A percentile compares a stretch with the other conserved stretches of the same genome.
These are phyloP conservation scores for Moniliella sp. DNA, from an alignment of 1,284 basidiomycete genomes.

Conservation along the genomic window DNA sequence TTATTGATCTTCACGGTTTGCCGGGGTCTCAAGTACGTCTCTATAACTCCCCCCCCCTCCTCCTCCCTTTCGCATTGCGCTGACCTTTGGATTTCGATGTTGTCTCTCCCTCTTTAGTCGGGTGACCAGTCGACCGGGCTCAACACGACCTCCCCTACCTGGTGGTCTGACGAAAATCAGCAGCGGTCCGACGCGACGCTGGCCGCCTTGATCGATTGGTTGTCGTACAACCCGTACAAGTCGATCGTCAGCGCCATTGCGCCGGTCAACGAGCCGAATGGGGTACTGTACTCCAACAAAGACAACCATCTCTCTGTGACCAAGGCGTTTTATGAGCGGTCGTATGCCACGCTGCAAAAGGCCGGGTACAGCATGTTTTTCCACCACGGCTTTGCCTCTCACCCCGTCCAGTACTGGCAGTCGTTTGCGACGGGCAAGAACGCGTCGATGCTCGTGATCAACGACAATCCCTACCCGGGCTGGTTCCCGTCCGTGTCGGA, in stretches of 20 bases:
- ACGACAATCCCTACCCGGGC: neutral
- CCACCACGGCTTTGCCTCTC: slow-evolving; percentile 20
- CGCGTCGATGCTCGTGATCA: no score
- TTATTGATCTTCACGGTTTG: slow-evolving; percentile 36
- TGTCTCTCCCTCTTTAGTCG: no score
- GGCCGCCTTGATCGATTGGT: slow-evolving; percentile 13
- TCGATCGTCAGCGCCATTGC: slow-evolving; percentile 20
- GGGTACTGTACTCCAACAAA: slow-evolving; percentile 4
- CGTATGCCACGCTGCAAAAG: slow-evolving; percentile 7
- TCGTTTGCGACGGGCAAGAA: slow-evolving; percentile 16
- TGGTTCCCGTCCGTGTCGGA: slow-evolving; percentile 1
- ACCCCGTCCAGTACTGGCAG: slow-evolving; percentile 9
- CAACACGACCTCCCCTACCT: slow-evolving; percentile 18
- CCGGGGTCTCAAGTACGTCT: slow-evolving; percentile 37
- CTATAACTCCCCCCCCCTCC: no score
- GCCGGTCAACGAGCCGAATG: slow-evolving; percentile 24
- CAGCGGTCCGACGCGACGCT: slow-evolving; percentile 14
- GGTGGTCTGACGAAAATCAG: slow-evolving; percentile 15
- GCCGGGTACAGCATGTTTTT: slow-evolving; percentile 17
- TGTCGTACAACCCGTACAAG: slow-evolving; percentile 14
- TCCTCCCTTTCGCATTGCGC: no score
- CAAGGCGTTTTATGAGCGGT: slow-evolving; percentile 12
- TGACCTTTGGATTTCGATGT: no score
- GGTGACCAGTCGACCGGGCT: no score
- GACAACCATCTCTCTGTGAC: slow-evolving; percentile 6